phyloP scores from a whole-genome alignment of 164 flowering plant species.

The Hamamelis virginiana region DNA sequence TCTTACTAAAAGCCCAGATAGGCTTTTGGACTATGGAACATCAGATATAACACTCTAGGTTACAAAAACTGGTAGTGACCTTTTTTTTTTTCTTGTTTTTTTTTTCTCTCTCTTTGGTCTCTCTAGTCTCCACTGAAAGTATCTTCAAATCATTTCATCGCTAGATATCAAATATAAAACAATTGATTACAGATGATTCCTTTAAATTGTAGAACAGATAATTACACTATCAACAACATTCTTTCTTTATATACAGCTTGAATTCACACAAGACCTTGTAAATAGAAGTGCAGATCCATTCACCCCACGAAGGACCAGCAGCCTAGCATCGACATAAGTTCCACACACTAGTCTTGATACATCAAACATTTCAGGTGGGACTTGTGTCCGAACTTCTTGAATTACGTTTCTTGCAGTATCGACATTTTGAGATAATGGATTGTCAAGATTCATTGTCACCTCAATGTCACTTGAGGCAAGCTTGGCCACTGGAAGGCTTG shows the following conservation, averaged over 20 bases:
- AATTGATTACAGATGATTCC: neutral
- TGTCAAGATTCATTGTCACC: constrained; percentile 48
- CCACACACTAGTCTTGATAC: constrained; percentile 77
- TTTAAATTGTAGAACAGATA: neutral
- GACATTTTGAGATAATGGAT: constrained; percentile 39
- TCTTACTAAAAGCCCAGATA: no score
- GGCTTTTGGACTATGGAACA: no score
- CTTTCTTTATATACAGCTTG: constrained; percentile 26
- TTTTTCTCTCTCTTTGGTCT: no score
- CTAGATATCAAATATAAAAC: no score
- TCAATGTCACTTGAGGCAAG: constrained; percentile 57
- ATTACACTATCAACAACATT: neutral
- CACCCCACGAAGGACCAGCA: constrained; percentile 68
- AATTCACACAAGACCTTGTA: constrained; percentile 46
- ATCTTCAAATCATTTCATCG: neutral
- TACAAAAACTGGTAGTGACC: no score
- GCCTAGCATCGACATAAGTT: constrained; percentile 72
- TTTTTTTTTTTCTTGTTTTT: no score
- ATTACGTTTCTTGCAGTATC: constrained; percentile 43
- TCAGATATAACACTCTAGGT: no score
- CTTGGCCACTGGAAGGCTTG: constrained; percentile 81
- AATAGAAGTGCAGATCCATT: constrained; percentile 81
- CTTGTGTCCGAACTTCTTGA: constrained; percentile 62
- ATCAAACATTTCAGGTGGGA: constrained; percentile 89
- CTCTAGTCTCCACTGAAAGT: no score